These are phyloP conservation scores for Schizophyllum commune DNA, from an alignment of 1,284 basidiomycete species.

Conservation along the genomic window DNA sequence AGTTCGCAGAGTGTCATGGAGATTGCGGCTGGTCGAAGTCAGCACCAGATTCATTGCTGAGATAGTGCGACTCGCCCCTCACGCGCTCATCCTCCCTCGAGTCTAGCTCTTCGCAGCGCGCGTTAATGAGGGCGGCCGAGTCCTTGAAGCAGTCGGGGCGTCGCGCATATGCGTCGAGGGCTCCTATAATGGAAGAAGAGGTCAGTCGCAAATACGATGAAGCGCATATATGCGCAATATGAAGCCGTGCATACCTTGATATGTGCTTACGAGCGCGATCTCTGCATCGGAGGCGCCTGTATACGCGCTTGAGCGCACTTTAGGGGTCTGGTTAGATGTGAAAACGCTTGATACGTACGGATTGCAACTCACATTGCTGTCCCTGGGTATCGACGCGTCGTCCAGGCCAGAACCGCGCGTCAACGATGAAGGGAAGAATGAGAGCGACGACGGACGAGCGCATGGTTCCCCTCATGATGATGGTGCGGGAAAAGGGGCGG, in stretches of 20 bases:
- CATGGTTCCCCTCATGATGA: not conserved
- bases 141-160: constrained; percentile 60
- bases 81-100: constrained; percentile 53
- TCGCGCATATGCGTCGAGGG: constrained; percentile 27
- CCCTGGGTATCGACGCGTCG: not conserved
- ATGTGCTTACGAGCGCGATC: not conserved
- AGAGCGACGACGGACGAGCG: not conserved
- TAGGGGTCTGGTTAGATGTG: not conserved
- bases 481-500: too few species aligned
- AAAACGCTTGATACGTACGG: not conserved
- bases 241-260: not conserved
- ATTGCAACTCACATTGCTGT: not conserved
- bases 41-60: constrained; percentile 12
- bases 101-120: constrained; percentile 48
- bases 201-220: not conserved
- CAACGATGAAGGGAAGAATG: not conserved
- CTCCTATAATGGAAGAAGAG: constrained; percentile 11
- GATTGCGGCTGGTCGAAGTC: constrained; percentile 47
- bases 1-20: constrained; percentile 72
- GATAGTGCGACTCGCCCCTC: constrained; percentile 23
- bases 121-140: constrained; percentile 37
- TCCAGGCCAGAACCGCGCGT: not conserved
- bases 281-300: not conserved
- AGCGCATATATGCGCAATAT: not conserved
- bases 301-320: not conserved